phyloP scores from a whole-genome alignment of 352 stramenopile genomes.

The Thalassiosira mediterranea region DNA sequence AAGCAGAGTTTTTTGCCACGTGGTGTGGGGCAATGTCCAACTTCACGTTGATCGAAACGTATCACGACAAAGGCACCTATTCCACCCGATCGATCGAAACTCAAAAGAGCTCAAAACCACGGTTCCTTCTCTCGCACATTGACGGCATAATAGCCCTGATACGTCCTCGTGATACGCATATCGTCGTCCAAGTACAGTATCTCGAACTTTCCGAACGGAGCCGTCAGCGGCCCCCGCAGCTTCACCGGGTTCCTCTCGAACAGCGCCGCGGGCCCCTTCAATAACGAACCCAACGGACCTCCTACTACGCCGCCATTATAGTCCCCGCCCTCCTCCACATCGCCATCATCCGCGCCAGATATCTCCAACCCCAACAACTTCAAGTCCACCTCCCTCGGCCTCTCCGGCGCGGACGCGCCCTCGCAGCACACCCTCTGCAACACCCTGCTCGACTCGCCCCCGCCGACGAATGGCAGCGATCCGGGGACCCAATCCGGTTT shows the following conservation, averaged over 20 bases:
- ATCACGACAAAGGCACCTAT: too few species aligned
- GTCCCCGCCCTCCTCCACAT: conserved; percentile 18
- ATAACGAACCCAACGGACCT: conserved; percentile 19
- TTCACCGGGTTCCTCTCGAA: conserved; percentile 66
- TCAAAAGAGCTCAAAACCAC: conserved; percentile 79
- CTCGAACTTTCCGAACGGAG: conserved; percentile 81
- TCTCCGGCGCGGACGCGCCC: conserved; percentile 42
- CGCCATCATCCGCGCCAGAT: conserved; percentile 14
- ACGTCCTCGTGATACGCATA: conserved; percentile 74
- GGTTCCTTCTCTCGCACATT: conserved; percentile 65
- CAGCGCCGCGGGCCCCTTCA: conserved; percentile 49
- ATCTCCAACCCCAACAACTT: conserved; percentile 69
- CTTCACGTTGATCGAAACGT: too few species aligned
- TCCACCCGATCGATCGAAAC: too few species aligned
- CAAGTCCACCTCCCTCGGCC: conserved; percentile 62
- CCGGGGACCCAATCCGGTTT: conserved; percentile 57
- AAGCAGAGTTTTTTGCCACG: too few species aligned
- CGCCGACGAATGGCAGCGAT: conserved; percentile 60
- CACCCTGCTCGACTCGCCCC: conserved; percentile 55
- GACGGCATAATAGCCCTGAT: conserved; percentile 74
- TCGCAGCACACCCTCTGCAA: conserved; percentile 76
- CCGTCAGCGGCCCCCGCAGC: conserved; percentile 63
- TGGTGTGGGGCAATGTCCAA: too few species aligned
- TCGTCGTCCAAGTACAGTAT: conserved; percentile 81
- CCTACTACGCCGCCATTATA: conserved; percentile 5